Base-by-base conservation (phyloP, 768 basidiomycete species). In the Boletellus ananas region DNA sequence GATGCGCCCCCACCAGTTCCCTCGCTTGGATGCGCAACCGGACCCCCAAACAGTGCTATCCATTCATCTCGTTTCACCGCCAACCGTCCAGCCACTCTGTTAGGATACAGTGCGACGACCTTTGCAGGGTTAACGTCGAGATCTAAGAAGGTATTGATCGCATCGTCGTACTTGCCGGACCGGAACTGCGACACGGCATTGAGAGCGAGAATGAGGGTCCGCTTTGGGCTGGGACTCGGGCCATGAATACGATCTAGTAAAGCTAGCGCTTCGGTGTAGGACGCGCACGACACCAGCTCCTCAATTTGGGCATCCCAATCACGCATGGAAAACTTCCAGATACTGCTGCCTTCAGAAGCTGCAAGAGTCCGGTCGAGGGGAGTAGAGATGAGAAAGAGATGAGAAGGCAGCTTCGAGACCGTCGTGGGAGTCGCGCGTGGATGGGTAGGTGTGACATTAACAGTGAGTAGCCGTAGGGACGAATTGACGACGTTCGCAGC, bases 111-210 rank as follows among this genome's bases (percentile, higher is more conserved):
- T 2, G 94, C 87, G 18, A 98, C 78, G 3, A 99, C 90, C 61
- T 94, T 92, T 0, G 94, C 91, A 0, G 96, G 96, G 60, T 94
- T 94, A 57, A 94, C 74, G 56, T 97, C 87, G 36, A 95, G 83
- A 36, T 87, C 81, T 42, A 94, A 79, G 66, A 98, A 94, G 0
- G 84, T 80, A 62, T 96, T 85, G 49, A 97, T 86, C 1, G 95
- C 94, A 1, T 74, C 70, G 53, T 88, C 85, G 60, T 81, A 94
- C 50, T 83, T 76, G 8, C 77, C 79, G 8, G 74, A 70, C 4
- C 79, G 77, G 68, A 94, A 94, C 51, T 86, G 79, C 0, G 86
- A 74, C 0, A 96, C 84, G 0, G 92, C 93, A 45, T 89, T 79
- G 17, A 97, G 75, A 2, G 81, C 80, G 5, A 84, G 80, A 25